Base-by-base conservation (phyloP, 495 filamentous ascomycete genomes). In the Xylaria intraflava region DNA sequence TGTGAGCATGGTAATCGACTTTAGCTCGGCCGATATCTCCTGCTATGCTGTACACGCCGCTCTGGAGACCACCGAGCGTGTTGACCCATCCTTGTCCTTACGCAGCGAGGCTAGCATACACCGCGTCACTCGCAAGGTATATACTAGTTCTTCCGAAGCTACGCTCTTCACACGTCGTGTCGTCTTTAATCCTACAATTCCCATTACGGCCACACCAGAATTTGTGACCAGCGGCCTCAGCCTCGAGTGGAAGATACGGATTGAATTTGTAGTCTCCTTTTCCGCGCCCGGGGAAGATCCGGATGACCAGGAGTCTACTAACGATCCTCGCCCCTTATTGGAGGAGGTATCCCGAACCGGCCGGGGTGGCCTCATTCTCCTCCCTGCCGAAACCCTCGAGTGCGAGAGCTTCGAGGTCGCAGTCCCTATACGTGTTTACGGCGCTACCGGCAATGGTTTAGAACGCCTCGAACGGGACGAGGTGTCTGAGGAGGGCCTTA, bases 321-420 rank as follows among this genome's bases (percentile, higher is more conserved):
- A 47, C 12, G 51, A 29, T 16, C 58, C 65, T 12, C 70, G 72
- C 49, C 66, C 70, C 1, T 73, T 76, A 65, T 70, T 77, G 9
- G 85, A 87, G 58, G 82, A 87, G 62, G 71, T 87, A 6, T 75
- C 75, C 7, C 70, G 73, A 12, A 88, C 95, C 65, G 88, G 95
- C 53, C 72, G 87, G 22, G 88, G 88, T 0, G 74, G 76, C 1
- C 59, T 76, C 16, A 76, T 88, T 1, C 62, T 89, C 33, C 85
- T 85, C 3, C 85, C 88, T 1, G 78, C 84, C 54, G 88, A 94
- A 70, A 81, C 81, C 55, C 61, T 96, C 51, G 75, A 80, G 16
- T 90, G 88, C 58, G 90, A 95, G 74, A 90, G 85, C 16, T 96
- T 96, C 69, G 90, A 95, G 65, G 85, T 96, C 41, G 79, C 81